Percentiles rank a stretch among this genome's conserved stretches.
Evolutionary conservation across 192 early-diverging fungal species (phyloP).

Genomic region (Coemansia sp.): DNA sequence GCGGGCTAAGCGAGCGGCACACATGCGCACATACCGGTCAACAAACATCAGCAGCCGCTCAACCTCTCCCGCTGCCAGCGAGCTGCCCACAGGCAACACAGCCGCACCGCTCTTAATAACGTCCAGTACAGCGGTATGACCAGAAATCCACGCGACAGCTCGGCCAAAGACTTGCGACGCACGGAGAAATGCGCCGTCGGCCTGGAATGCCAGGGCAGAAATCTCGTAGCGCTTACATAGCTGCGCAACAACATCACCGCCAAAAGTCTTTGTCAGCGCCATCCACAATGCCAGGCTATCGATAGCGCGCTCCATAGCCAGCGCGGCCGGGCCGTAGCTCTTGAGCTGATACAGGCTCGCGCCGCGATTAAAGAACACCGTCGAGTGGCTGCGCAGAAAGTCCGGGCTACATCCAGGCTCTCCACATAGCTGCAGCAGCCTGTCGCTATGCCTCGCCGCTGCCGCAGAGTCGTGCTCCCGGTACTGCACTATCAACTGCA

Average conservation of each 20-base stretch:
- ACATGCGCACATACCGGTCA: conserved; percentile 49
- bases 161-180: conserved; percentile 24
- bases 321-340: conserved; percentile 22
- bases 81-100: conserved; percentile 33
- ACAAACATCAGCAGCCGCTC: conserved; percentile 32
- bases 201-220: conserved; percentile 39
- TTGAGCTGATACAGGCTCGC: conserved; percentile 48
- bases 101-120: not conserved
- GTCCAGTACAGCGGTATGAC: not conserved
- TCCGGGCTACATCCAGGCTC: conserved; percentile 20
- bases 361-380: conserved; percentile 47
- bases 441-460: conserved; percentile 4
- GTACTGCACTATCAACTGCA: conserved; percentile 32
- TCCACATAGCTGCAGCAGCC: conserved; percentile 24
- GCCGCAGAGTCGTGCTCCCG: conserved; percentile 11
- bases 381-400: conserved; percentile 50
- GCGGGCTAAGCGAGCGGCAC: conserved; percentile 22
- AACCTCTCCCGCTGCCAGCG: not conserved
- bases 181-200: conserved; percentile 5
- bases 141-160: conserved; percentile 24
- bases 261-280: not conserved
- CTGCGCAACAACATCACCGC: conserved; percentile 27
- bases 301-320: conserved; percentile 33
- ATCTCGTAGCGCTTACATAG: conserved; percentile 56
- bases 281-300: conserved; percentile 35